A percentile compares a stretch with the other conserved stretches of the same genome.
Evolutionary conservation across 2,329 filamentous ascomycete species (phyloP).

Genomic region (Pseudocercospora cruenta): DNA sequence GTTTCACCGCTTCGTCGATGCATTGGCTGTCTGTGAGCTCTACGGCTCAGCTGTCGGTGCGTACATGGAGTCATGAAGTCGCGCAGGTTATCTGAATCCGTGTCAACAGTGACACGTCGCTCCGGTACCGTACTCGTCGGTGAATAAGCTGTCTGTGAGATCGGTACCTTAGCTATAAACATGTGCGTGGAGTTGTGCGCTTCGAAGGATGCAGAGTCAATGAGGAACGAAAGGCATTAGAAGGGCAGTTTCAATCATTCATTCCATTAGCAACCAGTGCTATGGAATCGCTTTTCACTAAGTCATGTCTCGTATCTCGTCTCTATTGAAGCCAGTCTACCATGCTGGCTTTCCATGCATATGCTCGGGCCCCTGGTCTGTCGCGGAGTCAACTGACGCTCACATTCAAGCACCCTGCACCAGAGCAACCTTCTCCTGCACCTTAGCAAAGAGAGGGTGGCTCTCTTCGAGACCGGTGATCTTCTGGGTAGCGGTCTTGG

Average conservation of each 20-base stretch:
- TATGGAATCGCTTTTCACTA: neutral
- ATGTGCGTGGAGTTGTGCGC: no score
- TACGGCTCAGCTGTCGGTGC: no score
- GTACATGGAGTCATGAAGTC: no score
- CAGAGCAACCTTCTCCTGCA: constrained; percentile 78
- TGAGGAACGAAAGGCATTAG: neutral
- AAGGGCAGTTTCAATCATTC: constrained; percentile 1
- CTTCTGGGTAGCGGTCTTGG: constrained; percentile 76
- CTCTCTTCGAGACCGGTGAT: constrained; percentile 77
- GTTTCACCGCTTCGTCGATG: no score
- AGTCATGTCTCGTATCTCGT: neutral
- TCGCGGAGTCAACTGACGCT: neutral
- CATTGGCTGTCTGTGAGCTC: no score
- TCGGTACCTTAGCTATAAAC: no score
- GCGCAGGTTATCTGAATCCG: no score
- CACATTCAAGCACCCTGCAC: constrained; percentile 62
- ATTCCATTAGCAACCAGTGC: constrained; percentile 16
- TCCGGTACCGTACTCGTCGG: no score
- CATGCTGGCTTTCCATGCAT: neutral
- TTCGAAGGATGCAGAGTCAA: no score
- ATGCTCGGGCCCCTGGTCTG: neutral
- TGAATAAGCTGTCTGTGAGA: no score
- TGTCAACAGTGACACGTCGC: no score
- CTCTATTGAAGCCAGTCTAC: neutral
- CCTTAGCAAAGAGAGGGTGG: constrained; percentile 76